Evolutionary conservation across 257 asterid species (phyloP), one percentile per base, ranked within the genome.

Genomic region (Solanum ossicruentum): DNA sequence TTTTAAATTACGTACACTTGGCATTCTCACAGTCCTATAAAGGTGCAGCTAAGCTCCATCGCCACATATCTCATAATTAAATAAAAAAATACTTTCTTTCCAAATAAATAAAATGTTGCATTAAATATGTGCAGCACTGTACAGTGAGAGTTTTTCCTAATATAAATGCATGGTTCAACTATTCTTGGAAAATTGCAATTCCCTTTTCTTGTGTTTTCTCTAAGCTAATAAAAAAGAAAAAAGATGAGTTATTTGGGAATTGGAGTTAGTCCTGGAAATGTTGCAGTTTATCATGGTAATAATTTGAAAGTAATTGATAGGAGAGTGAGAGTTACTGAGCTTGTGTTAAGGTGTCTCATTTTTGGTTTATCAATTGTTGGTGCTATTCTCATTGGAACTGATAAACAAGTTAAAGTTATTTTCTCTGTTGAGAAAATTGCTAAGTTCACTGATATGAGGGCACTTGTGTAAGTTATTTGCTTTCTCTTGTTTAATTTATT

Each of bases 181-280:
- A 51, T 77, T 77, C 63, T 77, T 77, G 63, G 45, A 26, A 51
- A 49, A 71, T 20, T 26, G 63, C 82, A 77, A 77, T 51, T 77
- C 26, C 63, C 47, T 18, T 51, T 49, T 26, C 20, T 23, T 75
- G 20, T 75, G 43, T 54, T 23, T 51, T 23, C 82, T 49, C 45
- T 54, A 75, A 75, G 1, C 58, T 73, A 2, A 70, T 67, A 32
- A 60, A 20, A 56, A 7, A 21, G 6, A 20, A 13, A 51, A 51
- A 47, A 49, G 8, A 95, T 94, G 98, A 94, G 93, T 87, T 93
- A 92, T 72, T 91, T 94, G 87, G 98, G 98, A 56, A 94, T 97
- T 75, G 98, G 99, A 20, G 98, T 95, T 87, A 95, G 98, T 80
- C 99, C 98, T 41, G 98, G 99, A 18, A 95, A 89, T 90, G 97